These are phyloP conservation scores for Xylaria sp. DNA, from an alignment of 2,329 filamentous ascomycete genomes.

Conservation along the genomic window DNA sequence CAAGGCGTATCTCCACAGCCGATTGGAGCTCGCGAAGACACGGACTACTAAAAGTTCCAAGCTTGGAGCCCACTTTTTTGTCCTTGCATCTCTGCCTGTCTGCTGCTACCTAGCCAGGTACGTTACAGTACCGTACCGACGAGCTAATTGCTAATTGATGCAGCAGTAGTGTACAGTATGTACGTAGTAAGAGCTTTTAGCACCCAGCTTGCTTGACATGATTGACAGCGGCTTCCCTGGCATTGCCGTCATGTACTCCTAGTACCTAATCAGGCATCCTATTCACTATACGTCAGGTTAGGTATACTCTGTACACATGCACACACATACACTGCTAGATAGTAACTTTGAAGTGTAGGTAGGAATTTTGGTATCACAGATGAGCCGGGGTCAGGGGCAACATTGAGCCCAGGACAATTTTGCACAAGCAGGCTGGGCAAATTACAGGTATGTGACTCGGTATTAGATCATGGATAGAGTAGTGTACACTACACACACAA, in stretches of 20 bases:
- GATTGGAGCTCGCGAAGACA: slow-evolving; percentile 27
- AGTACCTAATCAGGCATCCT: background rate
- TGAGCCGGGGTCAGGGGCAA: slow-evolving; percentile 21
- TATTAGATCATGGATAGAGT: slow-evolving; percentile 13
- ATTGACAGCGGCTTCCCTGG: slow-evolving; percentile 10
- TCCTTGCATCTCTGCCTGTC: slow-evolving; percentile 14
- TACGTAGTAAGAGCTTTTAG: slow-evolving; percentile 16
- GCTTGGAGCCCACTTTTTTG: slow-evolving; percentile 18
- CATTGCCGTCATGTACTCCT: background rate
- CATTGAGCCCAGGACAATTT: slow-evolving; percentile 10
- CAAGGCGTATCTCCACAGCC: slow-evolving; percentile 28
- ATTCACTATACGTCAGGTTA: background rate
- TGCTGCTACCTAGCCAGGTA: background rate
- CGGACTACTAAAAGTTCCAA: slow-evolving; percentile 31
- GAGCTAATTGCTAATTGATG: background rate
- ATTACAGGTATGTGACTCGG: slow-evolving; percentile 20
- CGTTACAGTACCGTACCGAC: background rate
- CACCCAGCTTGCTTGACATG: slow-evolving; percentile 6
- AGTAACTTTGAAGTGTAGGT: too few species aligned
- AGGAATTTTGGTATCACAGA: slow-evolving; percentile 19
- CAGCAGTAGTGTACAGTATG: background rate
- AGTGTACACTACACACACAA: slow-evolving; percentile 5
- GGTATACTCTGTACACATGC: background rate
- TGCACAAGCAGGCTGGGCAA: slow-evolving; percentile 16
- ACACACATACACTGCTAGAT: background rate